Conservation (phyloP, 495 filamentous ascomycete species). For the Lophium mytilinum region DNA sequence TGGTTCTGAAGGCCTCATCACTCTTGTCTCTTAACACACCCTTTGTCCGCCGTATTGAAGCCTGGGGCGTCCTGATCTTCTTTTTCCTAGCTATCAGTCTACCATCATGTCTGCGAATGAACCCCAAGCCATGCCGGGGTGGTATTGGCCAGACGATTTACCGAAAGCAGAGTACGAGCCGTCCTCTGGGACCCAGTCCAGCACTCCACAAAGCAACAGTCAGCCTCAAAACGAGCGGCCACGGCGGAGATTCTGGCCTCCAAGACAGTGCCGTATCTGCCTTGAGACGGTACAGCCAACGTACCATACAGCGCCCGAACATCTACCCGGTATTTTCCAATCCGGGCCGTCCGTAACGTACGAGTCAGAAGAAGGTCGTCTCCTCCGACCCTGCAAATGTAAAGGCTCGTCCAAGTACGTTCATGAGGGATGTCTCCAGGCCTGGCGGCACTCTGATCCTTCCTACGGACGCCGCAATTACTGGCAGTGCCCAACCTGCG, state of each 20-base stretch:
- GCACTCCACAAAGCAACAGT: conserved; percentile 17
- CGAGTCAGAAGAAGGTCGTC: conserved; percentile 66
- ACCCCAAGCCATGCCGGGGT: conserved; percentile 28
- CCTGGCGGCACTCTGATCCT: conserved; percentile 73
- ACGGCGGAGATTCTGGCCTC: conserved; percentile 44
- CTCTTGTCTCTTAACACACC: no score
- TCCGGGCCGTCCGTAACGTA: conserved; percentile 59
- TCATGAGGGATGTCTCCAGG: conserved; percentile 85
- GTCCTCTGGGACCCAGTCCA: neutral
- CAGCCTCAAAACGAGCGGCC: conserved; percentile 12
- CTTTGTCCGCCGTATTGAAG: no score
- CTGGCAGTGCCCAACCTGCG: conserved; percentile 84
- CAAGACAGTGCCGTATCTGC: conserved; percentile 85
- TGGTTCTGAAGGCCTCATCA: no score
- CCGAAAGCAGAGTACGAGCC: conserved; percentile 6
- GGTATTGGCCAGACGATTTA: conserved; percentile 33
- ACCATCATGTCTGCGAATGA: conserved; percentile 29
- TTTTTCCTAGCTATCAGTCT: neutral
- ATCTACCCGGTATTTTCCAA: conserved; percentile 55
- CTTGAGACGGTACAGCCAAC: conserved; percentile 77
- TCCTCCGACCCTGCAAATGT: conserved; percentile 90
- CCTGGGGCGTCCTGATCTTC: no score
- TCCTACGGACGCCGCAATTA: conserved; percentile 57
- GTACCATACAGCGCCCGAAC: conserved; percentile 54
- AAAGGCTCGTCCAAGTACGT: conserved; percentile 89